Conservation (phyloP, 2,329 filamentous ascomycete species). For the Onygenales sp. region DNA sequence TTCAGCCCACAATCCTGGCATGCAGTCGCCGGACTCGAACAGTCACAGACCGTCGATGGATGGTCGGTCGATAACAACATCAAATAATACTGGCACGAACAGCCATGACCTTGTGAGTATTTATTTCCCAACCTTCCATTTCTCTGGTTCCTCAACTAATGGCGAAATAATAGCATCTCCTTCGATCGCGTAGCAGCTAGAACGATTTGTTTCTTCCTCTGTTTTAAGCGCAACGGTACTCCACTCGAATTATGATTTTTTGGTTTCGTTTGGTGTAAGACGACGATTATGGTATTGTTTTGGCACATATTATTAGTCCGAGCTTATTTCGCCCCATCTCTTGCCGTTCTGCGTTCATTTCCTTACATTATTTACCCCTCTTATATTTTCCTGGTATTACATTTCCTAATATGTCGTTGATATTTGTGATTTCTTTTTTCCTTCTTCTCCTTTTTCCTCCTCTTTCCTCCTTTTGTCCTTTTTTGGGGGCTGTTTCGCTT, state of each 20-base stretch:
- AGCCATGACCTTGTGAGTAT: constrained; percentile 7
- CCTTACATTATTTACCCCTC: background rate
- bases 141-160: background rate
- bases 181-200: constrained; percentile 43
- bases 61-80: constrained; percentile 59
- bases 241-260: background rate
- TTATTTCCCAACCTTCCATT: background rate
- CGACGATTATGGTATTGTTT: constrained; percentile 5
- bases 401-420: background rate
- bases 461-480: background rate
- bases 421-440: background rate
- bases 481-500: background rate
- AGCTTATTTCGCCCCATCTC: constrained; percentile 9
- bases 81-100: constrained; percentile 49
- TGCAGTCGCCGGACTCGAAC: constrained; percentile 23
- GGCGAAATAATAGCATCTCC: constrained; percentile 26
- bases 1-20: constrained; percentile 11
- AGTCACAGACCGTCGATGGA: constrained; percentile 48
- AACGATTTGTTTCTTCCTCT: background rate
- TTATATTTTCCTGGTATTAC: background rate
- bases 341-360: background rate
- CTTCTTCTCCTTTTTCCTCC: background rate
- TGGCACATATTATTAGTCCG: constrained; percentile 17
- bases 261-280: constrained; percentile 3
- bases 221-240: background rate